Evolutionary conservation across 2,329 filamentous ascomycete species (phyloP), one percentile per base, ranked within the genome.

Genomic region (Lachnellula subtilissima): DNA sequence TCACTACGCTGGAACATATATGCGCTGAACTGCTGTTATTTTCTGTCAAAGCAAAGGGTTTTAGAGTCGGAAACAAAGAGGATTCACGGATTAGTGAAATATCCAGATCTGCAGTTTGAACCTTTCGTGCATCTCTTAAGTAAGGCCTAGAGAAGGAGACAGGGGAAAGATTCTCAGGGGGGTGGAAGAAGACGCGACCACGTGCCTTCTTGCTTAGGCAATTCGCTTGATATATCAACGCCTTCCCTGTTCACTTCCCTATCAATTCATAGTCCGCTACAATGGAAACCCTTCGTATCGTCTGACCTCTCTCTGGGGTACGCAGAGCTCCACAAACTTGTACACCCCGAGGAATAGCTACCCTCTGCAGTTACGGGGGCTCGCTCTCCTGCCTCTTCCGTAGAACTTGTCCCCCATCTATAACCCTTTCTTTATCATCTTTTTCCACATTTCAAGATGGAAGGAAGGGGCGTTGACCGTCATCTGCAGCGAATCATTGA

Each of bases 401-500:
- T 28, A 2, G 14, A 5, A 23, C 6, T 19, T 36, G 12, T 46
- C 19, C 39, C 23, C 15, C n/a, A 42, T 42, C 23, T 49, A 19
- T 23, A 6, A 15, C 12, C 17, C 11, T 28, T n/a, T 35, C 3
- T 32, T 35, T 36, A 49, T 59, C 37, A n/a, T 37, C 9, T 39
- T 23, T 25, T 42, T 42, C 39, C 22, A 15, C 32, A 17, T 19
- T 23, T 22, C 46, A 62, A 47, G n/a, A 64, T 65, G 60, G 59
- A 17, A 14, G 42, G 48, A 3, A 28, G 7, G 12, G 32, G 28
- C 9, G 35, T 53, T 11, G 61, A 69, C 58, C 57, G 56, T 49
- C 54, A 61, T 52, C 49, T 63, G 22, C 65, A 67, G 48, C 59
- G 58, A 9, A 63, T 65, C 45, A 48, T 62, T 50, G 55, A 57